Base-by-base conservation (phyloP, 176 grass and related monocot genomes). In the Dendrocalamus sinicus region DNA sequence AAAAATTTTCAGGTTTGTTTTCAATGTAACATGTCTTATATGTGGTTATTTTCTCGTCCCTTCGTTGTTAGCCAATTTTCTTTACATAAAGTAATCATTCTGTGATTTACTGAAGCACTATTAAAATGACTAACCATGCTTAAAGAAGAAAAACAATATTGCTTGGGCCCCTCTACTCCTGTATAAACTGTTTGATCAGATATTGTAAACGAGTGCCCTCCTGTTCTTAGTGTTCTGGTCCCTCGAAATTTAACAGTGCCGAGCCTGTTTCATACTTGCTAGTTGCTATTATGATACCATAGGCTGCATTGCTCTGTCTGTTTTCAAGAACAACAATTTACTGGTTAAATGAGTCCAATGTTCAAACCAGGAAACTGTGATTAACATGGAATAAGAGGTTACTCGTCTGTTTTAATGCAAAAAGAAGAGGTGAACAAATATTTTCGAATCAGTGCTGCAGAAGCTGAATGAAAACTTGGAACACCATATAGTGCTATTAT, bases 1-100 rank as follows among this genome's bases (percentile, higher is more conserved):
- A 95, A 97, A 89, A 95, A 71, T 67, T 90, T 93, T 51, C 91
- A 97, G 95, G 89, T 95, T 81, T 75, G 81, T 30, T 65, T 72
- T 73, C 43, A 67, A 70, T 37, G 8, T 62, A 7, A 7, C 66
- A 73, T 67, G 30, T 19, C 35, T 67, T 54, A 16, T 59, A 15
- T 68, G 35, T 45, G 8, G 17, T 72, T 47, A 35, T 55, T 84
- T 84, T 78, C 17, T 55, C 13, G 30, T 71, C 30, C 72, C 59
- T 71, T 78, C 7, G 35, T 72, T 79, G 9, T 35, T 75, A 17
- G 40, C 28, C 26, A 70, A 24, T 40, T 46, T 75, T 57, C 51
- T 6, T 9, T 28, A 0, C 24, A n/a, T 70, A 17, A 28, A 52
- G 24, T 43, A 1, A 70, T 43, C 13, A 51, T 48, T 54, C 1